Evolutionary conservation across 208 protist genomes (phyloP), one percentile per base, ranked within the genome.

Genomic region (Wallacemonas sp.): DNA sequence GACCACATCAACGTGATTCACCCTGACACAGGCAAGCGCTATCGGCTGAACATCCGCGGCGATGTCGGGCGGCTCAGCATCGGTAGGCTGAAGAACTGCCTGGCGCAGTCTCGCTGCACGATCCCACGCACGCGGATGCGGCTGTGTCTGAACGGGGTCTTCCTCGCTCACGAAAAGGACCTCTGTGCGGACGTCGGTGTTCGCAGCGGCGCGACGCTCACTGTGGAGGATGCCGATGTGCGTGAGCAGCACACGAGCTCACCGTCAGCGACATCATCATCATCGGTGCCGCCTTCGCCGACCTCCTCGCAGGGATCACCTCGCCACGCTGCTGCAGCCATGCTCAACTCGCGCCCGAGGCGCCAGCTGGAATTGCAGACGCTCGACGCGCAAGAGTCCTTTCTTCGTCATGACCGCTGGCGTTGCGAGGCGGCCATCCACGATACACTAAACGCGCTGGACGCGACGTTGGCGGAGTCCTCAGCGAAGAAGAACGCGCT

Each of bases 21-120:
- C 69, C 73, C 81, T 3, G 76, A 75, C 53, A 77, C 77, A 24
- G 78, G 76, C 9, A 83, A 79, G 65, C 81, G 85, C 0, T 91
- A 83, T 68, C 52, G 68, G 9, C 68, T 91, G 21, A 78, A 80
- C 60, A 68, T 91, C 17, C 74, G 71, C 32, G 79, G 78, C 21
- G 65, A 85, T 1, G 68, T 91, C 22, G 50, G 55, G 15, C 68
- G 71, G 0, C 76, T 93, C 5, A 85, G 78, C 0, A 46, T 93
- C 32, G 79, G 78, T 3, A 84, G 81, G 48, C 59, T 93, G 52
- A 93, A 93, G 68, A 64, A 89, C 37, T 89, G 79, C 32, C 78
- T 93, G 26, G 53, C 76, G 0, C 83, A 74, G 21, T 68, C 68
- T 39, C 76, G 73, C 13, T 90, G 78, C 45, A 58, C 71, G 0